Conservation (phyloP, 2,329 filamentous ascomycete genomes). For the Byssothecium circinans region DNA sequence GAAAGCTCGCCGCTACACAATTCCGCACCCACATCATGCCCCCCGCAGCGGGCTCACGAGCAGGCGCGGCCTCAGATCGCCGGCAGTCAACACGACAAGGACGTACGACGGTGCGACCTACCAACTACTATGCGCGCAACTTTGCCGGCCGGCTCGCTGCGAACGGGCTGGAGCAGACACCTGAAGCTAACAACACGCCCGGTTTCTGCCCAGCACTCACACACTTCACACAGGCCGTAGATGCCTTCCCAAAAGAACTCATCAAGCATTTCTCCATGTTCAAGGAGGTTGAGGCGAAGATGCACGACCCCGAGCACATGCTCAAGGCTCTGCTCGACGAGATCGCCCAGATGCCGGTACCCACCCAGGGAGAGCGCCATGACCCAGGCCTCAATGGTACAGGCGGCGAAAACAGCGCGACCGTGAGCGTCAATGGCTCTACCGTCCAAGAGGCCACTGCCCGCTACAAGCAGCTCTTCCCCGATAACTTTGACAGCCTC, state of each 20-base stretch:
- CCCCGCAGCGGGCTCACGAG: constrained; percentile 37
- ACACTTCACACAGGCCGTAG: constrained; percentile 87
- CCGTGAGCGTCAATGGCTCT: constrained; percentile 43
- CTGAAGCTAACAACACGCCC: constrained; percentile 39
- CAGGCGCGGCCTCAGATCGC: constrained; percentile 27
- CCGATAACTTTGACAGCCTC: constrained; percentile 29
- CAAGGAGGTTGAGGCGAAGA: constrained; percentile 97
- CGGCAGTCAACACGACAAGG: constrained; percentile 51
- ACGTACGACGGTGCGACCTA: constrained; percentile 50
- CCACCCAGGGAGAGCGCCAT: constrained; percentile 37
- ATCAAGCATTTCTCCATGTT: constrained; percentile 93
- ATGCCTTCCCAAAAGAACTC: constrained; percentile 90
- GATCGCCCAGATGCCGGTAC: constrained; percentile 54
- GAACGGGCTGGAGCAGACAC: constrained; percentile 43
- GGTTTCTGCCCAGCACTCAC: constrained; percentile 68
- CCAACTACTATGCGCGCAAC: constrained; percentile 56
- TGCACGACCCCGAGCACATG: constrained; percentile 82
- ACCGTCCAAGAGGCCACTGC: constrained; percentile 19
- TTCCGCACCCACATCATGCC: constrained; percentile 36
- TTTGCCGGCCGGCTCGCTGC: constrained; percentile 45
- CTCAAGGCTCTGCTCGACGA: constrained; percentile 74
- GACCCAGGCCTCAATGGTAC: constrained; percentile 28
- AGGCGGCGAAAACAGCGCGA: constrained; percentile 44
- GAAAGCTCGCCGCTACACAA: constrained; percentile 17
- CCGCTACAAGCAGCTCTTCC: constrained; percentile 29